These are phyloP conservation scores for Phycomyces blakesleeanus DNA, from an alignment of 192 early-diverging fungal species.

Conservation along the genomic window DNA sequence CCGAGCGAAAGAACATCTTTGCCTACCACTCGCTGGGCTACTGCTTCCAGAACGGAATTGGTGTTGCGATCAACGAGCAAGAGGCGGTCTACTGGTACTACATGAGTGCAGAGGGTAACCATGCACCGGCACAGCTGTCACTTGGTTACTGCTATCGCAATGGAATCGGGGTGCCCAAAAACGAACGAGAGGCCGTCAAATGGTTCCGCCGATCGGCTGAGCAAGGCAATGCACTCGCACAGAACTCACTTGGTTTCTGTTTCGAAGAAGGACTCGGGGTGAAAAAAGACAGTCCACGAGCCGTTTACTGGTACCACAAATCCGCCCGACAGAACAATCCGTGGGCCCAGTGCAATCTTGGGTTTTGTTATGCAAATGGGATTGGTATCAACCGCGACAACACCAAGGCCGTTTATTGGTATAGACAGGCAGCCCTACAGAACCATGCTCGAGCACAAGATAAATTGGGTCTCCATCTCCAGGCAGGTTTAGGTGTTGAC, in stretches of 20 bases:
- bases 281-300: conserved; percentile 49
- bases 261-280: conserved; percentile 78
- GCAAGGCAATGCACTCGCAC: conserved; percentile 69
- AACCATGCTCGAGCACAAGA: conserved; percentile 55
- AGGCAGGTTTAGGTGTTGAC: conserved; percentile 47
- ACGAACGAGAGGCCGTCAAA: conserved; percentile 47
- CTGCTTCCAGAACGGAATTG: conserved; percentile 59
- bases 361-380: conserved; percentile 74
- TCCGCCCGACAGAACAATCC: conserved; percentile 70
- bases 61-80: conserved; percentile 44
- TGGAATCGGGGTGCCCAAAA: conserved; percentile 48
- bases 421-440: conserved; percentile 51
- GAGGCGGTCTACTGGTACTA: conserved; percentile 55
- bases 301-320: conserved; percentile 60
- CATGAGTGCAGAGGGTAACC: conserved; percentile 49
- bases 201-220: conserved; percentile 66
- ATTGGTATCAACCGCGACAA: conserved; percentile 59
- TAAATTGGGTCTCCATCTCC: conserved; percentile 50
- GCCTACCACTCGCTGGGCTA: conserved; percentile 56
- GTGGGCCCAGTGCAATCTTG: conserved; percentile 82
- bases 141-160: conserved; percentile 59
- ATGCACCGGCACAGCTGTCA: conserved; percentile 51
- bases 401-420: conserved; percentile 54
- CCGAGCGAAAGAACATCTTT: conserved; percentile 51
- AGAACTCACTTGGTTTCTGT: conserved; percentile 76